These are phyloP conservation scores for Aureobasidium uvarum DNA, from an alignment of 2,329 filamentous ascomycete genomes.

Conservation along the genomic window DNA sequence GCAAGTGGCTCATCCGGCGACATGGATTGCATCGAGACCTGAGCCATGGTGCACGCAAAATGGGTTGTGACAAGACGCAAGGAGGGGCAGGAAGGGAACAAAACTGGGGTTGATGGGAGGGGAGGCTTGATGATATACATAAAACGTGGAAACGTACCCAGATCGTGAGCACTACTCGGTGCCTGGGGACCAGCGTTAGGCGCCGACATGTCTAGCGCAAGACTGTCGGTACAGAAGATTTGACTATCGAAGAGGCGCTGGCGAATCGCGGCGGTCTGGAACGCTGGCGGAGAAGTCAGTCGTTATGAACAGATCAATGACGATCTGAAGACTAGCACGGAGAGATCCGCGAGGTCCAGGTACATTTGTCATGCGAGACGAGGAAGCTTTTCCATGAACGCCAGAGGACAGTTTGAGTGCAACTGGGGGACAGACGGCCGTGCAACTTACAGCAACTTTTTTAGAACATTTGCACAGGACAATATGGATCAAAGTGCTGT, in stretches of 20 bases:
- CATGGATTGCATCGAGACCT: constrained; percentile 13
- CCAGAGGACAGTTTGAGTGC: neutral
- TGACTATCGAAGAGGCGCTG: constrained; percentile 25
- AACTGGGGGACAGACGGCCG: neutral
- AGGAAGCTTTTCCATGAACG: constrained; percentile 17
- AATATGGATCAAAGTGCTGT: constrained; percentile 1
- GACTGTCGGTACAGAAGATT: constrained; percentile 17
- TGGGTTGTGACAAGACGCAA: neutral
- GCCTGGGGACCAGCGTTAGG: constrained; percentile 15
- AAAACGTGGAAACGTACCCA: constrained; percentile 25
- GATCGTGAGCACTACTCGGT: constrained; percentile 25
- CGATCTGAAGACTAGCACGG: constrained; percentile 9
- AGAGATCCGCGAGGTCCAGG: neutral
- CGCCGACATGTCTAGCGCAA: constrained; percentile 25
- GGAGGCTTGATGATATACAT: constrained; percentile 22
- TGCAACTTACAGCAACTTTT: constrained; percentile 19
- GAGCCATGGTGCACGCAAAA: constrained; percentile 3
- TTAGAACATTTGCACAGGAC: constrained; percentile 7
- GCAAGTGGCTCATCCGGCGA: constrained; percentile 1
- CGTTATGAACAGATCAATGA: constrained; percentile 23
- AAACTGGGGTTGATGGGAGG: constrained; percentile 13
- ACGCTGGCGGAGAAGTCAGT: constrained; percentile 24
- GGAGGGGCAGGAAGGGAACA: constrained; percentile 6
- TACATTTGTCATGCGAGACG: constrained; percentile 22
- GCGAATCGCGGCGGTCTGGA: constrained; percentile 26